Conservation (phyloP, 495 filamentous ascomycete genomes). For the Penicillium antarcticum region DNA sequence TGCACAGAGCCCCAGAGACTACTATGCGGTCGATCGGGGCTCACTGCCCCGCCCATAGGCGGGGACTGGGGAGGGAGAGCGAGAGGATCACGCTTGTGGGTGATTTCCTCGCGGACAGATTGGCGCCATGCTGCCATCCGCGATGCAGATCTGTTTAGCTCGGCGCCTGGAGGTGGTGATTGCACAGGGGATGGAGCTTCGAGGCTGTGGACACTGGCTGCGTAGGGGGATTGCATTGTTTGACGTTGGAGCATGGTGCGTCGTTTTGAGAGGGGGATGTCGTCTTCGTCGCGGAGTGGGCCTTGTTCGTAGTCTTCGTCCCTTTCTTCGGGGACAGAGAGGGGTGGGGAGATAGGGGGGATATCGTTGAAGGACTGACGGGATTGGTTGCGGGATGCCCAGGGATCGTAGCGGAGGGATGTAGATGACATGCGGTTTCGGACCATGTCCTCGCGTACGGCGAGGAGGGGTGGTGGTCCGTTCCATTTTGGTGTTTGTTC, state of each 20-base stretch:
- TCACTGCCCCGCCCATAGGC: constrained; percentile 2
- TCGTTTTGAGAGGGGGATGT: constrained; percentile 73
- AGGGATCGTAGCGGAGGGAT: constrained; percentile 37
- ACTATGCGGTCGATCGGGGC: constrained; percentile 19
- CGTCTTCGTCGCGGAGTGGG: constrained; percentile 43
- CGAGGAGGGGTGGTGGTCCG: constrained; percentile 37
- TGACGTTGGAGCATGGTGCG: constrained; percentile 48
- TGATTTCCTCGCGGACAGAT: constrained; percentile 62
- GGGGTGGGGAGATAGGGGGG: constrained; percentile 13
- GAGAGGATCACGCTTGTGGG: constrained; percentile 39
- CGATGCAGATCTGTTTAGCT: constrained; percentile 50
- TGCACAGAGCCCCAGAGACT: constrained; percentile 24
- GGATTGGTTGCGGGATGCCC: constrained; percentile 26
- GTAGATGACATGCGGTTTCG: constrained; percentile 38
- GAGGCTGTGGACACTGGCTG: constrained; percentile 10
- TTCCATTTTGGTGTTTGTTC: constrained; percentile 26
- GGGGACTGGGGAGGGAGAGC: constrained; percentile 10
- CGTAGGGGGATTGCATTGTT: constrained; percentile 16
- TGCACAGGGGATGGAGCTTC: constrained; percentile 14
- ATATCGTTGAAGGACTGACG: constrained; percentile 24
- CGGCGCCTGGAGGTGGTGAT: constrained; percentile 9
- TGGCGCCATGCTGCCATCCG: constrained; percentile 75
- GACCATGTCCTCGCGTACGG: constrained; percentile 39
- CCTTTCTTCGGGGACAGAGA: constrained; percentile 33
- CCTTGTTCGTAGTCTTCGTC: constrained; percentile 2